Evolutionary conservation across 768 basidiomycete species (phyloP), one percentile per base, ranked within the genome.

Genomic region (Leccinum fibrillosum): DNA sequence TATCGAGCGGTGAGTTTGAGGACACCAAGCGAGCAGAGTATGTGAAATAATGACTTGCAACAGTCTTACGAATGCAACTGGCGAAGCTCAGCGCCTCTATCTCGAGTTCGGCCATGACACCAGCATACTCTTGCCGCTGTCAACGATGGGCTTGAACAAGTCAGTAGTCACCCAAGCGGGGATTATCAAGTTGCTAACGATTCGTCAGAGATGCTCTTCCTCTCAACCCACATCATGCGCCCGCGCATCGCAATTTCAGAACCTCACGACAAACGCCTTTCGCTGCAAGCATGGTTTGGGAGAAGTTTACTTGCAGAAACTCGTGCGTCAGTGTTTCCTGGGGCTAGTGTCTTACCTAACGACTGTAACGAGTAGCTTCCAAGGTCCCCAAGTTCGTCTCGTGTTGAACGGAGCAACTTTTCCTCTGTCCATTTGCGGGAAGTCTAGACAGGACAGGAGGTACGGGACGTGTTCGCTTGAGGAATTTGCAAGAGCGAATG

Each of bases 41-140:
- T 28, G 42, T 17, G 35, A 49, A 39, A 17, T 28, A 56, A 55
- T 39, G 21, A 1, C 3, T 30, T 50, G 25, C 35, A 19, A 28
- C 35, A 77, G 75, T 44, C 69, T 77, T 49, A 68, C 70, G 28
- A 76, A 77, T 65, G 57, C 63, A 21, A 73, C 71, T 25, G 73
- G 69, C 34, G 67, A 73, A 50, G 70, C 73, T 13, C 53, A 68
- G 53, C 50, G 66, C 42, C 63, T 76, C 21, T 77, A 75, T 64
- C 66, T 79, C 25, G 75, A 79, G 64, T 79, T 78, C 58, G 77
- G 76, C 4, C 76, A 78, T 59, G 75, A 78, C 53, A 75, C 72
- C 7, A 77, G 73, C 37, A 71, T 79, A 56, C 71, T 78, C 60
- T 47, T 75, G 25, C 72, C 73, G 5, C 57, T 77, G 32, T 74